Evolutionary conservation across 495 filamentous ascomycete genomes (phyloP).

Genomic region (Penicillium lividum): DNA sequence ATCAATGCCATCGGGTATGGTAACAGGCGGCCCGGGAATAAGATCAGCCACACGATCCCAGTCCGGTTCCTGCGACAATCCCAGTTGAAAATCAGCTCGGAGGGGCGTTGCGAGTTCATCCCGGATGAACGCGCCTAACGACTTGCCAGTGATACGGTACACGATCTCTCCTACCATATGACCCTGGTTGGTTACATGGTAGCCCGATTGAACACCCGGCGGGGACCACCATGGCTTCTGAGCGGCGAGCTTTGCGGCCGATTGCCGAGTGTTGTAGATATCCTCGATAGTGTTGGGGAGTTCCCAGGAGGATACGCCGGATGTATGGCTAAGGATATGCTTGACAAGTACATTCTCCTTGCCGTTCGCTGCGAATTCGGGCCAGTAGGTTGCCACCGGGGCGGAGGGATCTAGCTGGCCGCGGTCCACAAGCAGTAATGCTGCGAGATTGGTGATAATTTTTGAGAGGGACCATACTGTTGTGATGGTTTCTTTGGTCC

Average conservation of each 20-base stretch:
- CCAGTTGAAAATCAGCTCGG: slow-evolving; percentile 42
- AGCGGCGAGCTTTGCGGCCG: slow-evolving; percentile 34
- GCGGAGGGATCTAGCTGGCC: slow-evolving; percentile 38
- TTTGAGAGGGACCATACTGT: slow-evolving; percentile 45
- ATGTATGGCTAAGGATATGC: slow-evolving; percentile 45
- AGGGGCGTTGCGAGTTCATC: slow-evolving; percentile 41
- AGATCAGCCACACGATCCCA: slow-evolving; percentile 33
- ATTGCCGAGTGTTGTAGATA: slow-evolving; percentile 27
- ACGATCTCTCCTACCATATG: slow-evolving; percentile 44
- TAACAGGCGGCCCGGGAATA: slow-evolving; percentile 17
- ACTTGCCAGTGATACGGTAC: slow-evolving; percentile 36
- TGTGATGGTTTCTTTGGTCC: slow-evolving; percentile 41
- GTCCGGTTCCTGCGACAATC: slow-evolving; percentile 27
- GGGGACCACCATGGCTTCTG: slow-evolving; percentile 43
- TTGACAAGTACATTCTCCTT: slow-evolving; percentile 40
- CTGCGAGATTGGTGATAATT: slow-evolving; percentile 36
- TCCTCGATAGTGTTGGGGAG: slow-evolving; percentile 26
- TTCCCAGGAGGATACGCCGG: slow-evolving; percentile 39
- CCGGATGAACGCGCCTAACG: slow-evolving; percentile 39
- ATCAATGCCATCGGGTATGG: slow-evolving; percentile 1
- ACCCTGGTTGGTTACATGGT: slow-evolving; percentile 41
- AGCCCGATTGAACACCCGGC: slow-evolving; percentile 40
- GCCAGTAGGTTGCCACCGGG: slow-evolving; percentile 45
- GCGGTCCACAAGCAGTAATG: slow-evolving; percentile 39
- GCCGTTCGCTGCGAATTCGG: slow-evolving; percentile 43